Conservation (phyloP, 306 rosid genomes). For the Albizia julibrissin region DNA sequence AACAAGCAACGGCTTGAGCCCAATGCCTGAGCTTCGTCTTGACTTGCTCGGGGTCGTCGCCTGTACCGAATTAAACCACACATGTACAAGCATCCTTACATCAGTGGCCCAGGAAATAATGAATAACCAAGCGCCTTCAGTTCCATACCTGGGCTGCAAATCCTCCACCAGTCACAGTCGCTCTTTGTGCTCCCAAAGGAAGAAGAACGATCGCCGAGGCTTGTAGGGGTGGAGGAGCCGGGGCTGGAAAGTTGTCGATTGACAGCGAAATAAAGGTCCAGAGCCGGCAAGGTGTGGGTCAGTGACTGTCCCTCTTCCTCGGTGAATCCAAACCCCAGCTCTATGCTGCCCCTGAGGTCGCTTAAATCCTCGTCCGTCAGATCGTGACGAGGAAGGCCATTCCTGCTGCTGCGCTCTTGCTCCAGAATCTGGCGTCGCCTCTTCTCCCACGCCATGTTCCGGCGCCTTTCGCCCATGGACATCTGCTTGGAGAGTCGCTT, state of each 20-base stretch:
- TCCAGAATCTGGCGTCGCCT: background rate
- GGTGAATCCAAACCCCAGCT: constrained; percentile 89
- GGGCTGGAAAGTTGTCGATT: constrained; percentile 65
- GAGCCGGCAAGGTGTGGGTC: constrained; percentile 84
- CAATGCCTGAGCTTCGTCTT: constrained; percentile 87
- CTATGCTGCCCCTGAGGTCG: constrained; percentile 85
- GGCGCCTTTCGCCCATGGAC: background rate
- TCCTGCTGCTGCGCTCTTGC: constrained; percentile 42
- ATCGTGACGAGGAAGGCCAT: constrained; percentile 22
- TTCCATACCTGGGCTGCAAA: constrained; percentile 67
- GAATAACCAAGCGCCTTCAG: too few species aligned
- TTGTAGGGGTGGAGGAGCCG: constrained; percentile 62
- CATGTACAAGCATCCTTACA: too few species aligned
- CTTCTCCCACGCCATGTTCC: constrained; percentile 6
- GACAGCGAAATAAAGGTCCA: constrained; percentile 89
- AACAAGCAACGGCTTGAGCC: constrained; percentile 99
- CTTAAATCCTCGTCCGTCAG: constrained; percentile 71
- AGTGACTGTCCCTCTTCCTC: constrained; percentile 82
- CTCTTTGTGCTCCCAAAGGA: constrained; percentile 48
- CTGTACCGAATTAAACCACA: constrained; percentile 34
- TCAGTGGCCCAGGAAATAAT: background rate
- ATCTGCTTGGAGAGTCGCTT: constrained; percentile 7
- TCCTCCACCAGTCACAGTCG: constrained; percentile 77
- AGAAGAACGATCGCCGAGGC: constrained; percentile 47
- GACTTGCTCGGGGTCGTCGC: constrained; percentile 85